A percentile compares a stretch with the other conserved stretches of the same genome.
Conservation (phyloP, 2,329 filamentous ascomycete genomes). For the Colletotrichum liriopes region DNA sequence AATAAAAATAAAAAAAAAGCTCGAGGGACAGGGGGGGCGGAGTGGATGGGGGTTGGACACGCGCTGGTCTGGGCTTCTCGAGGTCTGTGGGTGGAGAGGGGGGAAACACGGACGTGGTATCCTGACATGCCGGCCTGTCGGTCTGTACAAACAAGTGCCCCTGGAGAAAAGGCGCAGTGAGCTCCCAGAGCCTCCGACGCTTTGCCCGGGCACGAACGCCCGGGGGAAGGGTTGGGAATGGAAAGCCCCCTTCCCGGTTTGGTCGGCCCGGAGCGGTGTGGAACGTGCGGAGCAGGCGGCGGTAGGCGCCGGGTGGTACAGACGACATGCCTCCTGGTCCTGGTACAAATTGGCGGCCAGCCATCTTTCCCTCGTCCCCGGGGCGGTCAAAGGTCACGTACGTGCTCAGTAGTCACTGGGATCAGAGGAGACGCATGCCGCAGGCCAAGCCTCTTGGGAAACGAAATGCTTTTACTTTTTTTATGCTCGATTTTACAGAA, state of each 20-base stretch:
- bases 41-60: background rate
- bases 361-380: background rate
- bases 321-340: slow-evolving; percentile 5
- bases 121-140: background rate
- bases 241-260: background rate
- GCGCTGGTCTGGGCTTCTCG: background rate
- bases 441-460: slow-evolving; percentile 13
- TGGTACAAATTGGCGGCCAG: background rate
- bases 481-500: slow-evolving; percentile 3
- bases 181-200: too few species aligned
- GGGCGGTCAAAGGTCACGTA: background rate
- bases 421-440: background rate
- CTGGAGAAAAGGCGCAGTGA: background rate
- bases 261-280: slow-evolving; percentile 29
- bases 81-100: background rate
- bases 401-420: background rate
- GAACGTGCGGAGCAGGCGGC: slow-evolving; percentile 6
- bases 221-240: background rate
- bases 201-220: background rate
- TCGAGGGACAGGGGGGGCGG: background rate
- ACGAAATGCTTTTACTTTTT: slow-evolving; percentile 28
- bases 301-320: slow-evolving; percentile 21
- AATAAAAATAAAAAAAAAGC: background rate
- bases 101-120: background rate
- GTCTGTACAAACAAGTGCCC: background rate